Evolutionary conservation across 106 monocot species (phyloP), one percentile per base, ranked within the genome.

Genomic region (Acorus calamus): DNA sequence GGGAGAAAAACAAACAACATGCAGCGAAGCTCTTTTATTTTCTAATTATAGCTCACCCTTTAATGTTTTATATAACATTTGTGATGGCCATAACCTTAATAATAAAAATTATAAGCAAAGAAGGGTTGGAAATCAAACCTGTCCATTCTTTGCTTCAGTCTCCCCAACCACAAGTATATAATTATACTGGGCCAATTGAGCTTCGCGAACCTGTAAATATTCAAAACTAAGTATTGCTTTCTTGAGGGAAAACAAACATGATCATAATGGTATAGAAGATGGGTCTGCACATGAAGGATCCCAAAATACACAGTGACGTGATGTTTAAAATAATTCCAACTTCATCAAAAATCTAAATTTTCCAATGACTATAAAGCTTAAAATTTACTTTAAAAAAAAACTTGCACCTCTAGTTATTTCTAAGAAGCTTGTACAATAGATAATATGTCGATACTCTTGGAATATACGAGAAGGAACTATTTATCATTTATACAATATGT

Each of bases 151-250:
- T 49, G 78, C 92, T 79, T 98, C 96, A 51, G 82, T 68, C 52
- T 85, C 92, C 11, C 96, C 96, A 53, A 98, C 96, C 6, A 98
- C 96, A 49, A 98, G 71, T 62, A 88, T 98, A 61, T 81, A 98
- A 68, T 98, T 96, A 64, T 87, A 91, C 49, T 96, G 94, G 4
- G 94, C 90, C 62, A 91, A 13, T 55, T 90, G 87, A 14, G 91
- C 91, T 69, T 98, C 96, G 42, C 91, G 70, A 45, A 98, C 80
- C 96, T 98, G 81, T 7, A 70, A 70, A 52, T 4, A 69, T 6
- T 4, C 10, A 56, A 4, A 7, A 59, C 8, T 43, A 8, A 10
- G 9, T 8, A 61, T 8, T 10, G 10, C 2, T 41, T 11, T 11
- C n/a, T 43, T 11, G 47, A 59, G 11, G 62, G n/a, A 1, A 9